phyloP scores from a whole-genome alignment of 1,284 basidiomycete species.

The Trichosporon sp. region DNA sequence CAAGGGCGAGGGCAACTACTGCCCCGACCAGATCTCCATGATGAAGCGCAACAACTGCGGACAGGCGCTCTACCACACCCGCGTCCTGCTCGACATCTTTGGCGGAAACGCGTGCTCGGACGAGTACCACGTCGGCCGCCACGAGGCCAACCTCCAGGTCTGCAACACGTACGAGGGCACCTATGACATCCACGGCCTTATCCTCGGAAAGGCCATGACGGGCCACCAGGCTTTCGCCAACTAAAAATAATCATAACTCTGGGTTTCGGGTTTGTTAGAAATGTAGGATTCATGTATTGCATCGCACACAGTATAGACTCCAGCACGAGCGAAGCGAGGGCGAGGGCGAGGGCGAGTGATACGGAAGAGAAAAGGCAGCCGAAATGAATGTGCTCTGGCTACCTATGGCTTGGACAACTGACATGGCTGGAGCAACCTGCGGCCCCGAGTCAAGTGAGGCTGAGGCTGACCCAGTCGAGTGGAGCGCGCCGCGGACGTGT shows the following conservation, averaged over 20 bases:
- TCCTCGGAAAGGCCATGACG: slow-evolving; percentile 88
- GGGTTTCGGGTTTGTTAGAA: neutral
- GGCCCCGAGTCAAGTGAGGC: too few species aligned
- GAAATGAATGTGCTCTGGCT: too few species aligned
- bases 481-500: too few species aligned
- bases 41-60: slow-evolving; percentile 96
- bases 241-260: neutral
- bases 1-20: slow-evolving; percentile 75
- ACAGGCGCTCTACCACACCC: slow-evolving; percentile 79
- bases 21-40: slow-evolving; percentile 91
- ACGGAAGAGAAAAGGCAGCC: too few species aligned
- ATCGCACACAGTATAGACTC: neutral
- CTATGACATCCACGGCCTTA: slow-evolving; percentile 78
- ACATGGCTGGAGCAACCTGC: too few species aligned
- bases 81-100: slow-evolving; percentile 80
- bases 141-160: slow-evolving; percentile 87
- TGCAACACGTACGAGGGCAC: slow-evolving; percentile 88
- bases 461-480: too few species aligned
- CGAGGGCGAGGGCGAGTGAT: too few species aligned
- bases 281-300: slow-evolving; percentile 11
- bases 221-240: slow-evolving; percentile 60
- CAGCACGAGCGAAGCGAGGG: too few species aligned
- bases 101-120: slow-evolving; percentile 89
- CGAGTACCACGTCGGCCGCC: slow-evolving; percentile 85
- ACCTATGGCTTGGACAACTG: too few species aligned